Conservation (phyloP, 2,329 filamentous ascomycete species). For the Cytospora piceicola region DNA sequence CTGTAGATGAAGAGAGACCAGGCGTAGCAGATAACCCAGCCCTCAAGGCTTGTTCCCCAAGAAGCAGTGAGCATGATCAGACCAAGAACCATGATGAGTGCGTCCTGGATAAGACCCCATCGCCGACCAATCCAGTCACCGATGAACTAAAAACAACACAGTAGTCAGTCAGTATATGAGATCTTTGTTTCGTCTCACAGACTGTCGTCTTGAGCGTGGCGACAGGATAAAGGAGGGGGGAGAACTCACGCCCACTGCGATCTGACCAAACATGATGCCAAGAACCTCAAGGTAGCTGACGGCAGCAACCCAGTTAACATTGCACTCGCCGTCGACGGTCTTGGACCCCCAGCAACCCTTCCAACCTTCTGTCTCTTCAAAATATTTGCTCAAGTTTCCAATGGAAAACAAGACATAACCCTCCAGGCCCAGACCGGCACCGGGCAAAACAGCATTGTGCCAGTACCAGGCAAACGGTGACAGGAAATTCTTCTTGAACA, state of each 20-base stretch:
- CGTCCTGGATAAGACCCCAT: slow-evolving; percentile 95
- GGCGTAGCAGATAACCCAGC: slow-evolving; percentile 96
- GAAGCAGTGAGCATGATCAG: slow-evolving; percentile 88
- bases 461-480: slow-evolving; percentile 86
- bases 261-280: slow-evolving; percentile 94
- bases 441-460: slow-evolving; percentile 87
- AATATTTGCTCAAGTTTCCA: slow-evolving; percentile 85
- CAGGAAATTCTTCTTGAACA: slow-evolving; percentile 86
- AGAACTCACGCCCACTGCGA: slow-evolving; percentile 77
- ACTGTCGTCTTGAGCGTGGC: slow-evolving; percentile 28
- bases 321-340: slow-evolving; percentile 62
- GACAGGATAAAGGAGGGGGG: slow-evolving; percentile 28
- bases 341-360: slow-evolving; percentile 73
- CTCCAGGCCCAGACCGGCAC: slow-evolving; percentile 89
- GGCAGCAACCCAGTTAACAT: slow-evolving; percentile 77
- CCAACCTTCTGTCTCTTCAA: slow-evolving; percentile 67
- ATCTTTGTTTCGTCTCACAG: slow-evolving; percentile 5
- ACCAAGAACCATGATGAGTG: slow-evolving; percentile 90
- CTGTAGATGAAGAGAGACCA: slow-evolving; percentile 92
- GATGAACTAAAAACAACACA: slow-evolving; percentile 47
- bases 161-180: neutral
- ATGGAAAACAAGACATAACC: slow-evolving; percentile 98
- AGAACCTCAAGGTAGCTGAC: slow-evolving; percentile 91
- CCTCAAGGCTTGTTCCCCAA: slow-evolving; percentile 85
- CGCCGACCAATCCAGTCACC: slow-evolving; percentile 83